Conservation (phyloP, 345 rosid genomes). For the Reutealis trisperma region DNA sequence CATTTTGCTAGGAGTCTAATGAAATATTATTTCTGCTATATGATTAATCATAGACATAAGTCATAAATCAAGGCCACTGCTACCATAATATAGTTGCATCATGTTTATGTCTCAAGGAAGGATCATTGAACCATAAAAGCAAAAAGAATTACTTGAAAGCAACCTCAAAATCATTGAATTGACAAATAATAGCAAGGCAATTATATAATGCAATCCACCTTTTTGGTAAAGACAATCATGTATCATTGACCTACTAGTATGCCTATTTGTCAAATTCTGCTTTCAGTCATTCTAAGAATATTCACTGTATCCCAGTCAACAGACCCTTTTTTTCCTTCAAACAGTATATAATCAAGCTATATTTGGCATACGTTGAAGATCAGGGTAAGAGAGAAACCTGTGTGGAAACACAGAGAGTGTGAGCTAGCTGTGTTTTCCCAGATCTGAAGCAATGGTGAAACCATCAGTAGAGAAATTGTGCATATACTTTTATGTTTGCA, state of each 20-base stretch:
- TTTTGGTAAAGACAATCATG: neutral
- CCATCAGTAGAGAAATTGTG: neutral
- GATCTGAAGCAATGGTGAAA: constrained; percentile 48
- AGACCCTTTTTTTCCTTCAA: neutral
- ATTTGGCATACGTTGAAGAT: neutral
- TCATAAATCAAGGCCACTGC: neutral
- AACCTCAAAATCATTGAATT: neutral
- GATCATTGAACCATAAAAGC: neutral
- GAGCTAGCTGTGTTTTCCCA: constrained; percentile 91
- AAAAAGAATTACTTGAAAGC: neutral
- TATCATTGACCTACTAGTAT: neutral
- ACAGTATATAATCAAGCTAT: neutral
- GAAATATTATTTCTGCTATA: neutral
- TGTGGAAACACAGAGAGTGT: constrained; percentile 80
- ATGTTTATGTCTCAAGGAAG: neutral
- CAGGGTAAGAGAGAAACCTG: constrained; percentile 54
- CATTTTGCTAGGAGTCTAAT: neutral
- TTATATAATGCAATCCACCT: neutral
- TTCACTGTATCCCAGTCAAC: neutral
- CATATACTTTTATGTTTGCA: neutral
- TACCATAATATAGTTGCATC: neutral
- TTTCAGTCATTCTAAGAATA: neutral
- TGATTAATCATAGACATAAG: neutral
- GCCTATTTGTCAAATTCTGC: neutral
- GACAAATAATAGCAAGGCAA: neutral